These are phyloP conservation scores for Simmondsia chinensis DNA, from an alignment of 148 eudicot species.

Conservation along the genomic window DNA sequence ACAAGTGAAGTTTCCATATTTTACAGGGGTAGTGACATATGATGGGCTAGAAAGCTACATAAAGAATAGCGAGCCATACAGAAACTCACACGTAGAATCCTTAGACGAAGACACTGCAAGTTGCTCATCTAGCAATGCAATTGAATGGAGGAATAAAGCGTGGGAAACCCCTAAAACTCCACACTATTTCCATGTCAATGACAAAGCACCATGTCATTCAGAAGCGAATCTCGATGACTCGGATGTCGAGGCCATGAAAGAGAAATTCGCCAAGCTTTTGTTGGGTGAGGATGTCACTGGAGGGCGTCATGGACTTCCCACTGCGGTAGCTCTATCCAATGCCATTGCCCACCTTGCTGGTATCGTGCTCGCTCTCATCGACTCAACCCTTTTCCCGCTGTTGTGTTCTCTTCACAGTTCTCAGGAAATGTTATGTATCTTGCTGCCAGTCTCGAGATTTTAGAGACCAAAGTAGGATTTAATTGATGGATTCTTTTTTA, in stretches of 20 bases:
- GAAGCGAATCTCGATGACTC: too few species aligned
- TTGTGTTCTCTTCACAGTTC: background rate
- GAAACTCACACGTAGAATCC: conserved; percentile 39
- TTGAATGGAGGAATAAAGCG: conserved; percentile 42
- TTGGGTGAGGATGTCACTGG: conserved; percentile 92
- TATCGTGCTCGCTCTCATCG: conserved; percentile 8
- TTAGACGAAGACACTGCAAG: conserved; percentile 57
- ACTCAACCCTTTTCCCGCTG: background rate
- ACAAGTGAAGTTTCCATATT: background rate
- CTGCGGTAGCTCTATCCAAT: conserved; percentile 76
- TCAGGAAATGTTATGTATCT: too few species aligned
- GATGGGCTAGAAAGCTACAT: conserved; percentile 90
- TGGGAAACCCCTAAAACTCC: conserved; percentile 46
- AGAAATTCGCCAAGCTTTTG: conserved; percentile 71
- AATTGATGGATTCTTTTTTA: too few species aligned
- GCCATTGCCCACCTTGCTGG: conserved; percentile 80
- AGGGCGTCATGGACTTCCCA: conserved; percentile 53
- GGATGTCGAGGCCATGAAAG: conserved; percentile 71
- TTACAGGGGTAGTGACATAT: conserved; percentile 71
- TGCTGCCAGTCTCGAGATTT: too few species aligned
- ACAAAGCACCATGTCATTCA: conserved; percentile 25
- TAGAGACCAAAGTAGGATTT: too few species aligned
- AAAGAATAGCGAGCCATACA: conserved; percentile 38
- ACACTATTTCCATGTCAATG: conserved; percentile 28
- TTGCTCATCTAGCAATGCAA: conserved; percentile 69